Conservation (phyloP, 2,329 filamentous ascomycete genomes). For the Colletotrichum sp. region DNA sequence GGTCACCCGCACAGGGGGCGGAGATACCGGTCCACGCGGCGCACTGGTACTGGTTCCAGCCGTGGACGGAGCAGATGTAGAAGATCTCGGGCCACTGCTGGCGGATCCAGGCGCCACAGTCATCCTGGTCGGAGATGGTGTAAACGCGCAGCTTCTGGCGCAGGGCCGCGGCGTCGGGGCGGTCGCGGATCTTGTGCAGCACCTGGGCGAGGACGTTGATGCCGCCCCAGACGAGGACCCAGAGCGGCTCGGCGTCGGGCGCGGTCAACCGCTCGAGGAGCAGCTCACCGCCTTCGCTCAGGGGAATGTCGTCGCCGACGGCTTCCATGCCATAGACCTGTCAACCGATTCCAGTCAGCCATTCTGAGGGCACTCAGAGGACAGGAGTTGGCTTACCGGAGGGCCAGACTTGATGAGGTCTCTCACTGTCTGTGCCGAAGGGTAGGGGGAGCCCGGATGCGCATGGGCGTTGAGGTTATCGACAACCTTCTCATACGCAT, state of each 20-base stretch:
- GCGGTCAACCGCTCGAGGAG: conserved; percentile 37
- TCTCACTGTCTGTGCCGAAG: conserved; percentile 38
- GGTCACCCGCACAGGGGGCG: conserved; percentile 42
- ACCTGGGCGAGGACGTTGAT: conserved; percentile 57
- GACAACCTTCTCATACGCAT: conserved; percentile 47
- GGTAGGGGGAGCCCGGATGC: conserved; percentile 47
- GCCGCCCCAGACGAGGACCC: conserved; percentile 59
- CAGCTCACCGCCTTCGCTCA: conserved; percentile 45
- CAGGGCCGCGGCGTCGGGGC: conserved; percentile 37
- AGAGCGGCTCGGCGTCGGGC: conserved; percentile 45
- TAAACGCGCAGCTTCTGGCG: conserved; percentile 53
- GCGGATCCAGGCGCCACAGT: conserved; percentile 62
- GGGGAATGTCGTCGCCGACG: conserved; percentile 32
- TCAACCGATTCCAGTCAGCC: neutral
- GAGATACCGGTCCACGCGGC: conserved; percentile 63
- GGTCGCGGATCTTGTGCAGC: conserved; percentile 41
- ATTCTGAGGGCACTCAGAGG: neutral
- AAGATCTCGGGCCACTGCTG: conserved; percentile 57
- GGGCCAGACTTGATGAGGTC: conserved; percentile 43
- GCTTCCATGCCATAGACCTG: conserved; percentile 38
- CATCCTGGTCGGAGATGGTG: conserved; percentile 65
- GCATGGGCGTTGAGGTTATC: conserved; percentile 55
- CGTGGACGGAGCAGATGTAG: conserved; percentile 61
- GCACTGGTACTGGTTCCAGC: conserved; percentile 58
- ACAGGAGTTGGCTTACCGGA: conserved; percentile 25